Conservation (phyloP, 1,284 basidiomycete genomes). For the Ceratobasidium sp. region DNA sequence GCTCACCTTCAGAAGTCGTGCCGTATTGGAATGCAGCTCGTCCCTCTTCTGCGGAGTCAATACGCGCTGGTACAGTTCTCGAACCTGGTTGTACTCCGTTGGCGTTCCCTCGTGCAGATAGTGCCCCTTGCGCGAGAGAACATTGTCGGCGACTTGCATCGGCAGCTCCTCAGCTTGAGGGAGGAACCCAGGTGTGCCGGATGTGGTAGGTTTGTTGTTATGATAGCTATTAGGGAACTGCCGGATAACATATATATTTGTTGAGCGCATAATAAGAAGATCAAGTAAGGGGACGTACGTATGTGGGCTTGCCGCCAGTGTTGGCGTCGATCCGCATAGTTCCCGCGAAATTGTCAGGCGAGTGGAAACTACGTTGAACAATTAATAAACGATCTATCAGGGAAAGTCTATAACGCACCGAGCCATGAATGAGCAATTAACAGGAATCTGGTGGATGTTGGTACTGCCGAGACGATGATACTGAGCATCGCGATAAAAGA, state of each 20-base stretch:
- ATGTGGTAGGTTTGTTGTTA: slow-evolving; percentile 51
- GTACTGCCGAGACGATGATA: slow-evolving; percentile 21
- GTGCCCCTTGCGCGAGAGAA: slow-evolving; percentile 54
- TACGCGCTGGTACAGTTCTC: slow-evolving; percentile 55
- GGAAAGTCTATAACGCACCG: slow-evolving; percentile 27
- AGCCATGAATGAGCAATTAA: slow-evolving; percentile 18
- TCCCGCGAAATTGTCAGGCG: slow-evolving; percentile 56
- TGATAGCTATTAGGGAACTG: slow-evolving; percentile 56
- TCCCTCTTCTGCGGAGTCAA: slow-evolving; percentile 53
- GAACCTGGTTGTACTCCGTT: slow-evolving; percentile 56
- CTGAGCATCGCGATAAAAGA: slow-evolving; percentile 96
- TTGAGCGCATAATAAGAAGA: neutral
- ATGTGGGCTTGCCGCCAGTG: slow-evolving; percentile 53
- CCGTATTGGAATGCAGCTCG: slow-evolving; percentile 56
- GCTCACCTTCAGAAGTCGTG: slow-evolving; percentile 53
- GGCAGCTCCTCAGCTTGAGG: slow-evolving; percentile 53
- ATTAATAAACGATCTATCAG: slow-evolving; percentile 11
- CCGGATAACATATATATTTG: neutral
- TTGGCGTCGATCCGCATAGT: slow-evolving; percentile 56
- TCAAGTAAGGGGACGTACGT: slow-evolving; percentile 46
- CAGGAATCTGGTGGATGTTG: slow-evolving; percentile 50
- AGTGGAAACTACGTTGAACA: slow-evolving; percentile 50
- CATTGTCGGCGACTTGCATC: slow-evolving; percentile 54
- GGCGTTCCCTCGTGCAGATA: slow-evolving; percentile 56
- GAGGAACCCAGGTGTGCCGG: slow-evolving; percentile 53